phyloP scores from a whole-genome alignment of 2,329 filamentous ascomycete genomes.

The Cadophora sp. region DNA sequence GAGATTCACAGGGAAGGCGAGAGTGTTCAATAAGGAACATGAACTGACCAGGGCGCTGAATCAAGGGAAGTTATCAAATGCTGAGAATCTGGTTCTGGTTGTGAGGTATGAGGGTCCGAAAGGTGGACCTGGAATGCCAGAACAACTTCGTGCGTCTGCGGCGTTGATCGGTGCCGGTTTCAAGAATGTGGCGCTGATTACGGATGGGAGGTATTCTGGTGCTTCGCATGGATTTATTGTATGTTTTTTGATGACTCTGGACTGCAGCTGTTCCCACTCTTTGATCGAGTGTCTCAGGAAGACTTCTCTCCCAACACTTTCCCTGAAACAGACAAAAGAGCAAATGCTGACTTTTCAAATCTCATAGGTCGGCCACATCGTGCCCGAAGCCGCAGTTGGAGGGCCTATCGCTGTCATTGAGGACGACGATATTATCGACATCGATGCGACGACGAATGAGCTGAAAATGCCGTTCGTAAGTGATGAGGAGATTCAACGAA shows the following conservation, averaged over 20 bases:
- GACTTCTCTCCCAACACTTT: too few species aligned
- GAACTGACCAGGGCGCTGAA: slow-evolving; percentile 78
- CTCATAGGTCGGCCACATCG: slow-evolving; percentile 75
- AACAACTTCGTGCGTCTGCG: slow-evolving; percentile 86
- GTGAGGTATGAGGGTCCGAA: slow-evolving; percentile 94
- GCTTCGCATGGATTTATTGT: slow-evolving; percentile 79
- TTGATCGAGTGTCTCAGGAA: too few species aligned
- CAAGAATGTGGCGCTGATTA: slow-evolving; percentile 87
- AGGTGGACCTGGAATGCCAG: slow-evolving; percentile 94
- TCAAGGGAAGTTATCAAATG: slow-evolving; percentile 68
- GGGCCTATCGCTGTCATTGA: slow-evolving; percentile 85
- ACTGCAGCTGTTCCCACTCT: background rate
- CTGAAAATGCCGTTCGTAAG: background rate
- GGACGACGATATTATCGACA: slow-evolving; percentile 84
- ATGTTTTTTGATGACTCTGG: background rate
- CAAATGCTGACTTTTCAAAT: background rate
- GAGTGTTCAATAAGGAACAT: slow-evolving; percentile 84
- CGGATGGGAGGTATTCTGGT: slow-evolving; percentile 88
- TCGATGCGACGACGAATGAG: slow-evolving; percentile 78
- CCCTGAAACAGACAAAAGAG: too few species aligned
- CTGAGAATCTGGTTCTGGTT: slow-evolving; percentile 85
- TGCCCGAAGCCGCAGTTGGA: slow-evolving; percentile 87
- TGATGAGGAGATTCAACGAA: background rate
- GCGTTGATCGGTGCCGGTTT: slow-evolving; percentile 93
- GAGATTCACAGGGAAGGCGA: slow-evolving; percentile 78